Percentiles rank a stretch among this genome's conserved stretches.
These are phyloP conservation scores for Gymnopilus dilepis DNA, from an alignment of 768 basidiomycete genomes.

Conservation along the genomic window DNA sequence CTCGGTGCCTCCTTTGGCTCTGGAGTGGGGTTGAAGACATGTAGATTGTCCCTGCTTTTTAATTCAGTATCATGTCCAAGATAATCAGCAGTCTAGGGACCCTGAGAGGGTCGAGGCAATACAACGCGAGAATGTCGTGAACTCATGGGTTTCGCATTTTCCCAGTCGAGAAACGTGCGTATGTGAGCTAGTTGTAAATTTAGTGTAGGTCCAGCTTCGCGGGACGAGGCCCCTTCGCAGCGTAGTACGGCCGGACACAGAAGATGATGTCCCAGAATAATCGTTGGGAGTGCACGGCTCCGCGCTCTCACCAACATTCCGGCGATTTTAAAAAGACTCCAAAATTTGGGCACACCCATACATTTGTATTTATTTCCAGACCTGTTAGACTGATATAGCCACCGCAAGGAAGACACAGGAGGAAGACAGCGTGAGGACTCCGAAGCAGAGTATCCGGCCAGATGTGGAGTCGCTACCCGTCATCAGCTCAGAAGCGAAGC, in stretches of 20 bases:
- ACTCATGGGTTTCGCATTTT: not conserved
- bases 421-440: conserved; percentile 17
- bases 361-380: conserved; percentile 2
- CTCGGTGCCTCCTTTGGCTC: not conserved
- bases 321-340: conserved; percentile 14
- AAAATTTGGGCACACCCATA: not conserved
- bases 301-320: conserved; percentile 13
- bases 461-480: conserved; percentile 7
- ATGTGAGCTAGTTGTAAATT: not conserved
- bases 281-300: conserved; percentile 11
- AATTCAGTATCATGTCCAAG: not conserved
- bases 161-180: conserved; percentile 7
- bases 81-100: not conserved
- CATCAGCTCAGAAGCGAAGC: conserved; percentile 8
- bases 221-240: conserved; percentile 6
- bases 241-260: not conserved
- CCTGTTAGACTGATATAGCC: not conserved
- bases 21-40: not conserved
- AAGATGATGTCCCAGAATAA: not conserved
- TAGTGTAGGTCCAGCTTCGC: conserved; percentile 8
- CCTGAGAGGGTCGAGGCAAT: not conserved
- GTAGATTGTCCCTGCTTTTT: not conserved
- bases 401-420: not conserved
- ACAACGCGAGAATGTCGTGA: not conserved
- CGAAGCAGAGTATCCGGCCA: conserved; percentile 4